Evolutionary conservation across 805 yeast genomes (phyloP).

Genomic region (Candida awuae): DNA sequence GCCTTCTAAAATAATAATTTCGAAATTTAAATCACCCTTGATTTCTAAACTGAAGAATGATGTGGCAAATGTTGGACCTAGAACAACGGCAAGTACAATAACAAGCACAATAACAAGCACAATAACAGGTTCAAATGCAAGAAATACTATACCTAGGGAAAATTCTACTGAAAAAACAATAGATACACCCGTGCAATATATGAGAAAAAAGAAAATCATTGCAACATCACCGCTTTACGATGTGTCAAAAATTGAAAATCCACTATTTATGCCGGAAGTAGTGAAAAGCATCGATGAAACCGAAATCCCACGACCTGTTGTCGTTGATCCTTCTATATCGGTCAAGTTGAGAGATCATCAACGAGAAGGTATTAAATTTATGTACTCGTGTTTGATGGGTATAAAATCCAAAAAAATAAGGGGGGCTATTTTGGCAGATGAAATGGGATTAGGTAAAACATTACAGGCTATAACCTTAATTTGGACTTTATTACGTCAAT

Average conservation of each 20-base stretch:
- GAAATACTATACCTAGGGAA: too few relatives aligned
- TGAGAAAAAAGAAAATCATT: not conserved
- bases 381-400: conserved; percentile 81
- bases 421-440: conserved; percentile 90
- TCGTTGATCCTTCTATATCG: conserved; percentile 52
- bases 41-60: not conserved
- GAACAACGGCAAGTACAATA: too few relatives aligned
- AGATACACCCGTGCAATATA: not conserved
- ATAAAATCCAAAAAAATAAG: conserved; percentile 37
- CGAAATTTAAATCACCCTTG: conserved; percentile 2
- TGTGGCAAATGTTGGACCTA: too few relatives aligned
- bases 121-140: too few relatives aligned
- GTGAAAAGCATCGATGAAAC: conserved; percentile 10
- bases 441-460: conserved; percentile 94
- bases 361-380: conserved; percentile 69
- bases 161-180: not conserved
- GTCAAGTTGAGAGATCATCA: conserved; percentile 73
- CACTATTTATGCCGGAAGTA: conserved; percentile 35
- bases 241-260: conserved; percentile 24
- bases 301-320: conserved; percentile 32
- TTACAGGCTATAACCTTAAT: conserved; percentile 74
- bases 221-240: conserved; percentile 33
- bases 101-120: too few relatives aligned
- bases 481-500: conserved; percentile 74
- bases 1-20: not conserved